Conservation (phyloP, 2,329 filamentous ascomycete species). For the Coniella lustricola region DNA sequence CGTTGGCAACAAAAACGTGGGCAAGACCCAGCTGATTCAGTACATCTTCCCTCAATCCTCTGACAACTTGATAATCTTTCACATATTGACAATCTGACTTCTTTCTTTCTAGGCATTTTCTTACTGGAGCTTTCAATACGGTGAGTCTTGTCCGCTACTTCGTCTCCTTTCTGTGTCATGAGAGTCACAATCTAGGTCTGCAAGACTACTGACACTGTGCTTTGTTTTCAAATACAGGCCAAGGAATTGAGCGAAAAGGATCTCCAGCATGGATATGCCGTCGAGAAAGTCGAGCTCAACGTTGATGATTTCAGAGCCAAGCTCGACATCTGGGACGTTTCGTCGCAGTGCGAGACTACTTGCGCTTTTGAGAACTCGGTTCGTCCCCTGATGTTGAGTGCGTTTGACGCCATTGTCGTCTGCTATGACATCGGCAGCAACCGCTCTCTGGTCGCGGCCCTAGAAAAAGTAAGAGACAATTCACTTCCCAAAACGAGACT, state of each 20-base stretch:
- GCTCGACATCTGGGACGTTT: conserved; percentile 24
- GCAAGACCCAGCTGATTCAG: conserved; percentile 1
- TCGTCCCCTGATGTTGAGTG: conserved; percentile 15
- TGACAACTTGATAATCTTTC: no score
- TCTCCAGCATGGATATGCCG: background rate
- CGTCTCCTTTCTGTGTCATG: no score
- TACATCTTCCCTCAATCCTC: no score
- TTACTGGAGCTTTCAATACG: background rate
- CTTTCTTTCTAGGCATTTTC: background rate
- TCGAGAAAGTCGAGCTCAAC: background rate
- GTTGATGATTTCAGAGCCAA: conserved; percentile 3
- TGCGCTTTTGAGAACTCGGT: conserved; percentile 4
- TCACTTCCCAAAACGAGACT: no score
- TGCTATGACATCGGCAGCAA: conserved; percentile 29
- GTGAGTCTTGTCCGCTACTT: background rate
- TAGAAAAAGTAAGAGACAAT: conserved; percentile 27
- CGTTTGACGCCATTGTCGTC: conserved; percentile 30
- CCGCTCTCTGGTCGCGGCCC: conserved; percentile 22
- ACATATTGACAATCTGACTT: no score
- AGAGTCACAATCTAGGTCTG: no score
- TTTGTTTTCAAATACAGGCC: background rate
- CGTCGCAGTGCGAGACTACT: conserved; percentile 14
- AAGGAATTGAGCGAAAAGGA: background rate
- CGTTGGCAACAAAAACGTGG: background rate
- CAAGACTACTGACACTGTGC: no score